Base-by-base conservation (phyloP, 2,329 filamentous ascomycete species). In the Lomentospora prolificans region DNA sequence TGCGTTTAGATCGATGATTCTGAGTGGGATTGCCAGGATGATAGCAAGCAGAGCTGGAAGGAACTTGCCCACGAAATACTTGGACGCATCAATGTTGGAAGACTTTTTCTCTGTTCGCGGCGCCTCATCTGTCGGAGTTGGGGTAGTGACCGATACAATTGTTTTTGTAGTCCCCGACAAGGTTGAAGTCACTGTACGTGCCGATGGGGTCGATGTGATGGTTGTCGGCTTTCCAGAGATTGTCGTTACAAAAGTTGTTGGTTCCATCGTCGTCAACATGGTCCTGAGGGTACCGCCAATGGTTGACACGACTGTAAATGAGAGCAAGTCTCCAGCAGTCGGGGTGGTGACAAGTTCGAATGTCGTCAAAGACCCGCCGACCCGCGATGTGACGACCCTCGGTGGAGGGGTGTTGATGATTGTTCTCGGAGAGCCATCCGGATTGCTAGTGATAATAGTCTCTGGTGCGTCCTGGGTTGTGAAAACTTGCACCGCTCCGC, bases 61-160 rank as follows among this genome's bases (percentile, higher is more conserved):
- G 58, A 75, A 75, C 36, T 70, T 70, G 14, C 72, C 73, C 3
- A 70, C 50, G 36, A 75, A 70, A 56, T 73, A 72, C 55, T 65
- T 61, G 6, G 56, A 57, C n/a, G 63, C 58, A 4, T 62, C 61
- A 52, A 67, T 63, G 12, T 58, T 28, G 50, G 60, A 63, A 3
- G 60, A 61, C n/a, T 63, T 63, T 1, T 61, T 57, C 25, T 59
- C 27, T 51, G 53, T 59, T 19, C 8, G 19, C 51, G 17, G 56
- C 53, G 1, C 36, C 48, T 25, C 52, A 19, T 24, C 28, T 51
- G 8, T 56, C 55, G 2, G 54, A 0, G 58, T 57, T 3, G 60
- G 57, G 2, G n/a, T 57, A 3, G 51, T 51, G 19, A 66, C 64
- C 0, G 61, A 61, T 6, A 62, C 65, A 48, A 63, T 61, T 3